These are phyloP conservation scores for Ceratocystis alfenasii DNA, from an alignment of 2,329 filamentous ascomycete genomes.

Conservation along the genomic window DNA sequence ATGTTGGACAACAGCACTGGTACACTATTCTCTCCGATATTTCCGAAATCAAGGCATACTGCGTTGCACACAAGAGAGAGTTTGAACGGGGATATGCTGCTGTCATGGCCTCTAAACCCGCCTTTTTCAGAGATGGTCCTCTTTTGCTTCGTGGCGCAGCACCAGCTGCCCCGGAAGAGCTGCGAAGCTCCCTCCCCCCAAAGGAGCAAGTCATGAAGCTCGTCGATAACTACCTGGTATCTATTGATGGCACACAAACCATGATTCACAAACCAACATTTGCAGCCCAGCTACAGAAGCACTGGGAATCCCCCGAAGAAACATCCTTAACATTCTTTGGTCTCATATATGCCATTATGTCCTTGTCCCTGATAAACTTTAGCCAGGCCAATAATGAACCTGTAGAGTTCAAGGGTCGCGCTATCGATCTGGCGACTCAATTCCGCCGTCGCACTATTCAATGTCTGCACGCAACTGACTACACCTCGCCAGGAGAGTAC, in stretches of 20 bases:
- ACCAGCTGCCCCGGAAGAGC: conserved; percentile 59
- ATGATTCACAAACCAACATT: conserved; percentile 79
- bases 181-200: conserved; percentile 66
- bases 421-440: conserved; percentile 47
- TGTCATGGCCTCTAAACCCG: conserved; percentile 56
- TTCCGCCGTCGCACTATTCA: conserved; percentile 66
- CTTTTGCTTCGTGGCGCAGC: conserved; percentile 68
- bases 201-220: conserved; percentile 75
- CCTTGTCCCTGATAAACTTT: conserved; percentile 66
- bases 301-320: conserved; percentile 62
- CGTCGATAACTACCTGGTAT: conserved; percentile 84
- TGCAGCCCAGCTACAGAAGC: conserved; percentile 52
- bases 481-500: conserved; percentile 60
- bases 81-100: conserved; percentile 69
- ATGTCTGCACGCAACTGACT: conserved; percentile 63
- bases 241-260: conserved; percentile 55
- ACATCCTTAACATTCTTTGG: conserved; percentile 69
- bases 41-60: conserved; percentile 87
- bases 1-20: conserved; percentile 76
- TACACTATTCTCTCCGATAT: conserved; percentile 70
- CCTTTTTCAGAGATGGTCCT: conserved; percentile 50
- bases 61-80: conserved; percentile 74
- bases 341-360: conserved; percentile 63
- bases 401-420: conserved; percentile 59
- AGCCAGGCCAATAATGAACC: conserved; percentile 70